Evolutionary conservation across 2,329 filamentous ascomycete species (phyloP), one percentile per base, ranked within the genome.

Genomic region (Pyrenophora graminea): DNA sequence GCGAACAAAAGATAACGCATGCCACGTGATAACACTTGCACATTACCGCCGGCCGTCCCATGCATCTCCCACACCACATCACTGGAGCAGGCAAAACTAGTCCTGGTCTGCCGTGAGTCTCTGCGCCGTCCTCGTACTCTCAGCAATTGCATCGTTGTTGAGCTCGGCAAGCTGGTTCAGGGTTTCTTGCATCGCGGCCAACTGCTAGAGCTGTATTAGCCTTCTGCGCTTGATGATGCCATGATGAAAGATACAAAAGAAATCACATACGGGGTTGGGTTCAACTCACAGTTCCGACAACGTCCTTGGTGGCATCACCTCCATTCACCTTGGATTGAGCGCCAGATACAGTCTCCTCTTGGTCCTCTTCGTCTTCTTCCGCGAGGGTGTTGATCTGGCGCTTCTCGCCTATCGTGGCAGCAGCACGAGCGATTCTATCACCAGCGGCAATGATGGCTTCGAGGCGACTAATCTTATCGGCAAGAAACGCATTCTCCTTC

Each of bases 131-230:
- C 64, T 53, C 13, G 69, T 67, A 51, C 67, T 71, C 45, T 73
- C 70, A 2, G 55, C 56, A 42, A 73, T 68, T 1, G 62, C 64
- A 6, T 71, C 69, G 21, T 72, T 65, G 41, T 73, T 73, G 5
- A 73, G 58, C 19, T 71, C 69, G 23, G 53, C 62, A 6, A 73
- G 66, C 48, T 73, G 70, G 6, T 60, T 63, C 3, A 73, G 48
- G 4, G 70, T 69, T 53, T 68, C 64, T 51, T 71, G 67, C 70
- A 73, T 73, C 39, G 67, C 68, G 47, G 70, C 70, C 55, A 73
- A 67, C 70, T 73, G 70, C 69, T 72, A 64, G 51, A 61, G 54
- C 56, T 55, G 55, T 52, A 64, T 73, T 61, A 72, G 70, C 50
- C 12, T 32, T 45, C 49, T 44, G 39, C 40, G 5, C 13, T 30